Conservation (phyloP, 768 basidiomycete species). For the Boletus pseudopeckii region DNA sequence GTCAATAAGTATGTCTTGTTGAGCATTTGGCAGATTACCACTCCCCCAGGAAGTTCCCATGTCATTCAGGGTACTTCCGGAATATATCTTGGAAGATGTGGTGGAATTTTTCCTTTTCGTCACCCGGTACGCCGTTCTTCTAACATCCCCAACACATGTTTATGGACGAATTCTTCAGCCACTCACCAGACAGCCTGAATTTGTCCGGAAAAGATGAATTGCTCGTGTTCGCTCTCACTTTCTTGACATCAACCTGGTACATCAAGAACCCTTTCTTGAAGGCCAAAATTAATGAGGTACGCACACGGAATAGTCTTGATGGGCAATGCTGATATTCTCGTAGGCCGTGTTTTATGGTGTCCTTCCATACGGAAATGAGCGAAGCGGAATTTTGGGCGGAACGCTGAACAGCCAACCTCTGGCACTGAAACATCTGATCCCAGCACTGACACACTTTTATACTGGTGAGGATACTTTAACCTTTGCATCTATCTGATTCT, state of each 20-base stretch:
- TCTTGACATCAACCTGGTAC: conserved; percentile 92
- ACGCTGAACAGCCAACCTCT: conserved; percentile 81
- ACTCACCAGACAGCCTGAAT: conserved; percentile 77
- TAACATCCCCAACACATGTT: background rate
- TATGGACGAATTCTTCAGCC: conserved; percentile 33
- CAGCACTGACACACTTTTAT: conserved; percentile 90
- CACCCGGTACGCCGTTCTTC: conserved; percentile 54
- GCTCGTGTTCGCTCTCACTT: conserved; percentile 83
- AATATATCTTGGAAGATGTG: conserved; percentile 92
- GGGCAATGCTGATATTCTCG: background rate
- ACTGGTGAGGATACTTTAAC: conserved; percentile 56
- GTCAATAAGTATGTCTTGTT: background rate
- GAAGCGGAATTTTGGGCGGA: conserved; percentile 72
- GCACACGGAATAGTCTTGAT: conserved; percentile 10
- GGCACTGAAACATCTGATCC: conserved; percentile 86
- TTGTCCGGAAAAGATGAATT: conserved; percentile 83
- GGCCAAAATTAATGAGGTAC: conserved; percentile 90
- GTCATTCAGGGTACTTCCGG: conserved; percentile 84
- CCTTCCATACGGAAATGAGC: conserved; percentile 61
- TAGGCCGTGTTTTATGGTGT: conserved; percentile 76
- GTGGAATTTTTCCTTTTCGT: conserved; percentile 86
- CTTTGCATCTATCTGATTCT: background rate
- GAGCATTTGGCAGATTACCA: conserved; percentile 58
- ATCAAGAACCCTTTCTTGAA: conserved; percentile 99
- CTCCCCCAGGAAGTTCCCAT: conserved; percentile 82